Percentiles rank a stretch among this genome's conserved stretches.
Evolutionary conservation across 1,139 yeast genomes (phyloP).

Genomic region (Magnusiomyces sp.): DNA sequence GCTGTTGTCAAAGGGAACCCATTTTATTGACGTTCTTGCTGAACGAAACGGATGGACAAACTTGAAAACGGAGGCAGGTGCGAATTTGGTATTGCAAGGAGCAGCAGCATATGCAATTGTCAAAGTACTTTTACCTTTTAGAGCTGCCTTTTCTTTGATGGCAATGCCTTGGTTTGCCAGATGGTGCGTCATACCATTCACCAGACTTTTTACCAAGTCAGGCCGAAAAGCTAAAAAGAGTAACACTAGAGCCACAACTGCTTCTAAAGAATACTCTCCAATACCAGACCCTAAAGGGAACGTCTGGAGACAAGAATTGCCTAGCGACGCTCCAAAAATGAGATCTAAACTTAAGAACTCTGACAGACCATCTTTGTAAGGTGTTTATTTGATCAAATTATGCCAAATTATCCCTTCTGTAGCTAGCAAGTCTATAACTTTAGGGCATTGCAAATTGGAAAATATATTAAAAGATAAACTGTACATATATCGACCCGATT

Average conservation of each 20-base stretch:
- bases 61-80: constrained; percentile 42
- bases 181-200: constrained; percentile 48
- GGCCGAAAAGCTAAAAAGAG: neutral
- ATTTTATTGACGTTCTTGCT: constrained; percentile 45
- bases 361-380: constrained; percentile 10
- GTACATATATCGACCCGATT: neutral
- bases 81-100: constrained; percentile 64
- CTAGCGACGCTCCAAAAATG: constrained; percentile 10
- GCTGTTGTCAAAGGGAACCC: constrained; percentile 54
- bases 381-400: neutral
- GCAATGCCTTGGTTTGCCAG: constrained; percentile 64
- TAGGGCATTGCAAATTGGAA: neutral
- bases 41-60: constrained; percentile 31
- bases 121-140: constrained; percentile 49
- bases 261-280: neutral
- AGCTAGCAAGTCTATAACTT: neutral
- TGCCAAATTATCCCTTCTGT: neutral
- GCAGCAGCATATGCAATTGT: constrained; percentile 80
- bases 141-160: constrained; percentile 49
- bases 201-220: constrained; percentile 29
- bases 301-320: constrained; percentile 12
- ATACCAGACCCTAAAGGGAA: constrained; percentile 11
- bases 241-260: neutral
- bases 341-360: constrained; percentile 6
- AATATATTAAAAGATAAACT: neutral